phyloP scores from a whole-genome alignment of 208 protist species.

The Trypanosoma avium region DNA sequence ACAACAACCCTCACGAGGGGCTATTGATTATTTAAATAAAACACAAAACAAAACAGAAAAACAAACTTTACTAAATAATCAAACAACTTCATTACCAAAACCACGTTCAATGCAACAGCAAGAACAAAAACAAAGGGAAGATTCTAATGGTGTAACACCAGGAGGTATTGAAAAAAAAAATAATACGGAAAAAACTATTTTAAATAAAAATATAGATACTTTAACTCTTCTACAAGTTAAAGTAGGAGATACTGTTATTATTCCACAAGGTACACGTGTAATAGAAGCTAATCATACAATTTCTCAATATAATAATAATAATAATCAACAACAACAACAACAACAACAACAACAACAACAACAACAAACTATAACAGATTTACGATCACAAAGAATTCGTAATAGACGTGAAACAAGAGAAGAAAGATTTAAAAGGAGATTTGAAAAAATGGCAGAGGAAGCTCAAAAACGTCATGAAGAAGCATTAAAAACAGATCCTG shows the following conservation, averaged over 20 bases:
- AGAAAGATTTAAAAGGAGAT: constrained; percentile 35
- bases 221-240: background rate
- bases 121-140: constrained; percentile 13
- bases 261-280: too few species aligned
- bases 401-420: constrained; percentile 33
- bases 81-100: constrained; percentile 25
- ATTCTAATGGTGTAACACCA: too few species aligned
- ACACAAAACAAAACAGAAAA: constrained; percentile 13
- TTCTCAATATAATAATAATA: too few species aligned
- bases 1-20: constrained; percentile 41
- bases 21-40: constrained; percentile 74
- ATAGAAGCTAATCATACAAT: too few species aligned
- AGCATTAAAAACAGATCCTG: constrained; percentile 60
- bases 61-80: too few species aligned
- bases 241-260: too few species aligned
- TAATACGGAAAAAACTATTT: too few species aligned
- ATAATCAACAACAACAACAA: constrained; percentile 2
- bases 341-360: background rate
- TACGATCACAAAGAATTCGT: constrained; percentile 34
- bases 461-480: constrained; percentile 60
- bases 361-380: background rate
- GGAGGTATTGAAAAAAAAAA: too few species aligned
- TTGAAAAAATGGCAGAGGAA: constrained; percentile 35
- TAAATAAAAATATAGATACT: too few species aligned
- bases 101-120: constrained; percentile 32